Evolutionary conservation across 2,329 filamentous ascomycete species (phyloP).

Genomic region (Trichoderma koningiopsis): DNA sequence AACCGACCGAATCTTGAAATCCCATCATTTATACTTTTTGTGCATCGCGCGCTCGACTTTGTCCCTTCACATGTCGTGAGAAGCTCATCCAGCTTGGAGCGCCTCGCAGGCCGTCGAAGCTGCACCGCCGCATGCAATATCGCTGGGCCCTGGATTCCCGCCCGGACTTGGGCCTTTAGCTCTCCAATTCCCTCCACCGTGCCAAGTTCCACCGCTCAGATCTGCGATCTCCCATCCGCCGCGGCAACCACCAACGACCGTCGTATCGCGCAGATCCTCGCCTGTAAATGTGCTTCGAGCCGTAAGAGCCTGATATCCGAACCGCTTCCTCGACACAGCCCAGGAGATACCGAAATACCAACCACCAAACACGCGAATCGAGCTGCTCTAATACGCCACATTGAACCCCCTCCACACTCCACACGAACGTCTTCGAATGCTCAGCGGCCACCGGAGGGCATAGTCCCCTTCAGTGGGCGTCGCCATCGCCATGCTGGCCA

Average conservation of each 20-base stretch:
- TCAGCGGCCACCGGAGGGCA: constrained; percentile 39
- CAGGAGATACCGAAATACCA: background rate
- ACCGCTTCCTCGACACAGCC: background rate
- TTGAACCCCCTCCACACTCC: background rate
- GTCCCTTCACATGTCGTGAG: constrained; percentile 15
- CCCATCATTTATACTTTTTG: background rate
- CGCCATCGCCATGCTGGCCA: constrained; percentile 39
- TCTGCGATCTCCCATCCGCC: constrained; percentile 17
- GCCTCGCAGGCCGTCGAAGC: constrained; percentile 9
- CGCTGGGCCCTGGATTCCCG: constrained; percentile 1
- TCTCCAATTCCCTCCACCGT: background rate
- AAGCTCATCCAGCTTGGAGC: background rate
- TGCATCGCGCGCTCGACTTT: constrained; percentile 12
- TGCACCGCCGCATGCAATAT: constrained; percentile 14
- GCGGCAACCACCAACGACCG: constrained; percentile 1
- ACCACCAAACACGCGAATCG: background rate
- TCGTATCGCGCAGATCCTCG: background rate
- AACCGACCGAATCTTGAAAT: background rate
- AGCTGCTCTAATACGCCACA: constrained; percentile 6
- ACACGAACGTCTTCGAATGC: constrained; percentile 40
- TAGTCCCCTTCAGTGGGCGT: constrained; percentile 44
- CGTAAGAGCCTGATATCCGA: background rate
- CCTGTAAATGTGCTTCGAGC: constrained; percentile 20
- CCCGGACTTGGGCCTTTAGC: constrained; percentile 9
- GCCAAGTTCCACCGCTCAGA: constrained; percentile 21